These are phyloP conservation scores for Termitomyces eurrhizus DNA, from an alignment of 768 basidiomycete species.

Conservation along the genomic window DNA sequence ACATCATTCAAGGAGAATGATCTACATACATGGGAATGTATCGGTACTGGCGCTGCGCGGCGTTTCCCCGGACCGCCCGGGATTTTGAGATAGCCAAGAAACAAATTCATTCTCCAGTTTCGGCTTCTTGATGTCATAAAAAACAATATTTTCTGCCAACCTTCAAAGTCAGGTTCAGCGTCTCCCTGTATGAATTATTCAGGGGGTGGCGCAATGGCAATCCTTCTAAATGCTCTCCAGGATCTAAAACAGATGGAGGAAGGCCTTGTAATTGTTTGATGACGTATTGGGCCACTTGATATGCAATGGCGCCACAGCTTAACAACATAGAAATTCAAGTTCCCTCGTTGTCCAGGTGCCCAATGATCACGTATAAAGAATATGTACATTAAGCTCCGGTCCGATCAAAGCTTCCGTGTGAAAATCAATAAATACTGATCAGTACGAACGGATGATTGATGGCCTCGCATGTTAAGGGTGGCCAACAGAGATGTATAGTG, in stretches of 20 bases:
- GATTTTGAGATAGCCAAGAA: not conserved
- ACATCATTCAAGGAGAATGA: not conserved
- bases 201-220: not conserved
- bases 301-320: not conserved
- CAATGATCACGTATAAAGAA: too few relatives aligned
- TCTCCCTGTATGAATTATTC: not conserved
- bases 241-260: not conserved
- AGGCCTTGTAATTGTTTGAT: not conserved
- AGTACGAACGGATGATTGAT: too few relatives aligned
- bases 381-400: too few relatives aligned
- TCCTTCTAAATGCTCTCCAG: not conserved
- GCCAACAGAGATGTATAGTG: too few relatives aligned
- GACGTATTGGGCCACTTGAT: too few relatives aligned
- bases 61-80: not conserved
- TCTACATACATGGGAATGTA: not conserved
- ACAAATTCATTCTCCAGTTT: not conserved
- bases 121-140: not conserved
- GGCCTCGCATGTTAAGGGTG: too few relatives aligned
- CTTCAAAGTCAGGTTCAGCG: not conserved
- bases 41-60: not conserved
- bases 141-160: not conserved
- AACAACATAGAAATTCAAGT: too few relatives aligned
- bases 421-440: too few relatives aligned
- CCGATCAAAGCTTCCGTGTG: too few relatives aligned
- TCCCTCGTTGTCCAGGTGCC: not conserved